These are phyloP conservation scores for Climacium dendroides DNA, from an alignment of 225 moss, liverwort and hornwort species.

Conservation along the genomic window DNA sequence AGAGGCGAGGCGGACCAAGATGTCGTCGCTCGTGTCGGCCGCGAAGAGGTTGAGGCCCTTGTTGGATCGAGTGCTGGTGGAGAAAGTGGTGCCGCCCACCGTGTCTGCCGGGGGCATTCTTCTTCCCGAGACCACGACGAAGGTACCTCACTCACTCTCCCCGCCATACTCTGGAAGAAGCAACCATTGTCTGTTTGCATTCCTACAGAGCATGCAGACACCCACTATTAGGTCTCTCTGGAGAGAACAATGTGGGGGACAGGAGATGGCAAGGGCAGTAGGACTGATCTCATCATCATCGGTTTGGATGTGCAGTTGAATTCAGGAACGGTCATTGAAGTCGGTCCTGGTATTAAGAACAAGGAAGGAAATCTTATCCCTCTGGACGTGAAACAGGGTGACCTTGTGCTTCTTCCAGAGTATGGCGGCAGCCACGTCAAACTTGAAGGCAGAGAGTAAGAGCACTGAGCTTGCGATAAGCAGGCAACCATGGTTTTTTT, in stretches of 20 bases:
- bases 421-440: slow-evolving; percentile 82
- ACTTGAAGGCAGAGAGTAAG: slow-evolving; percentile 74
- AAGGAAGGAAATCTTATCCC: slow-evolving; percentile 63
- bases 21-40: slow-evolving; percentile 66
- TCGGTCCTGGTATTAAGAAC: slow-evolving; percentile 63
- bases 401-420: slow-evolving; percentile 85
- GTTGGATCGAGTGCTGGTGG: slow-evolving; percentile 82
- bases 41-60: slow-evolving; percentile 69
- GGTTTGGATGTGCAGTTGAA: slow-evolving; percentile 55
- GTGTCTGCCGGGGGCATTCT: slow-evolving; percentile 73
- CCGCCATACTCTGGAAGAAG: neutral
- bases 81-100: slow-evolving; percentile 88
- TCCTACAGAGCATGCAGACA: neutral
- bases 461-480: neutral
- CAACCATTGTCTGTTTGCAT: neutral
- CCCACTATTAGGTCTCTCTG: neutral
- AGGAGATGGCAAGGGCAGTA: neutral
- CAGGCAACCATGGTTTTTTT: neutral
- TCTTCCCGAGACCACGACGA: slow-evolving; percentile 48
- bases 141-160: neutral
- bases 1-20: neutral
- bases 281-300: neutral
- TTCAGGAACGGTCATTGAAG: slow-evolving; percentile 71
- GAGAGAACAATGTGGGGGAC: neutral
- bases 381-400: slow-evolving; percentile 68